Base-by-base conservation (phyloP, 73 alveolate species). In the Paramecium octaurelia region DNA sequence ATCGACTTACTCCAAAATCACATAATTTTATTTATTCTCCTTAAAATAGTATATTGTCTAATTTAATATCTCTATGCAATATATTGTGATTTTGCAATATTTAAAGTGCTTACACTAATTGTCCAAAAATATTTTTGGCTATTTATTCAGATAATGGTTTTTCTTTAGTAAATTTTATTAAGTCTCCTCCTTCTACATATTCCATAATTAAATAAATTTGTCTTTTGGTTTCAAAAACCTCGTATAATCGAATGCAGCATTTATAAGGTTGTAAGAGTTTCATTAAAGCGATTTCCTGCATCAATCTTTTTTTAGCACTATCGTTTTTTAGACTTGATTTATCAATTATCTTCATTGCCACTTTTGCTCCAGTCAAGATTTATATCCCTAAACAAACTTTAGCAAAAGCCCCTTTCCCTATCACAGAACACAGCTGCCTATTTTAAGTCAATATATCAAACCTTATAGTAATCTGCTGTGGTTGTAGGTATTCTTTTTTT, bases 341-440 rank as follows among this genome's bases (percentile, higher is more conserved):
- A 93, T 98, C 98, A 90, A 98, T 97, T 6, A 99, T 95, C 88
- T 98, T 98, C 40, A 98, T 98, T 11, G 99, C 99, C 6, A 98
- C 99, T 14, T 96, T 93, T 85, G 96, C 97, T 18, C 99, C 99
- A 43, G 99, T 98, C 36, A 98, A 95, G 21, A 94, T 95, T 92
- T 98, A 96, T 27, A 98, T 92, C 2, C 98, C 99, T n/a, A 98
- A 92, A 91, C 96, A 96, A 4, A 98, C 99, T 92, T 98, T 98
- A 18, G 99, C 99, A 88, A 97, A 97, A 0, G 99, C 99, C 16
- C 99, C 99, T 86, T 97, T 94, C 5, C 99, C 99, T 18, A 98
- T 96, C 4, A 97, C 94, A 27, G 71, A 80, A 80, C 91, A 80
- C 73, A 80, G 75, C 91, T 80, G 57, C 57, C 91, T 69, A 58